Evolutionary conservation across 208 protist species (phyloP), one percentile per base, ranked within the genome.

Genomic region (Acanthamoeba castellanii): DNA sequence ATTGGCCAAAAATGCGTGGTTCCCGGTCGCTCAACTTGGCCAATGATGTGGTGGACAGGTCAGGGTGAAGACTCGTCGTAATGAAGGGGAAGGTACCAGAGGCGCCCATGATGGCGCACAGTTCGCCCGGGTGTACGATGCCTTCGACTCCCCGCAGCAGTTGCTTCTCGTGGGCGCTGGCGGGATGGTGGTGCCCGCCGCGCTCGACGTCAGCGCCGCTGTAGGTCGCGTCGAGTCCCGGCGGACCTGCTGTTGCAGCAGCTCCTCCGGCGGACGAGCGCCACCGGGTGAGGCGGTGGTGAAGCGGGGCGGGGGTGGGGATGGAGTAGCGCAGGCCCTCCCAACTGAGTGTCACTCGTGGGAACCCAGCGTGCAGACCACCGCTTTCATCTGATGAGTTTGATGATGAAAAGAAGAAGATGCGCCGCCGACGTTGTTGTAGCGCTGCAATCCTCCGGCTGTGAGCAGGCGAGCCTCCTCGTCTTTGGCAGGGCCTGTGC

Each of bases 41-140:
- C 13, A 34, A 78, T 25, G 30, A 34, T 11, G 37, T 42, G 37
- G 37, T 42, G 37, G 37, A 4, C 37, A 42, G 1, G 37, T 30
- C 61, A 68, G 27, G 61, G 32, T 11, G 34, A 78, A 78, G 8
- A 16, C 20, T 25, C 34, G 30, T 81, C 72, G 6, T 1, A 5
- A 72, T 0, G n/a, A 14, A 37, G 64, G 32, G 22, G 64, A 72
- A 18, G 25, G 76, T 52, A 93, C 88, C 88, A 27, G 88, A 93
- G 66, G 88, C 61, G 32, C 88, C 88, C 88, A 93, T 93, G 88
- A 93, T 93, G 68, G 88, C 88, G 45, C 55, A 78, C 6, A 93
- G 55, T 32, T 93, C 88, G 34, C 88, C 88, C 16, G 88, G 88
- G 25, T 81, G 55, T 14, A 93, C 88, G 88, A 81, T 81, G 88